Evolutionary conservation across 1,284 basidiomycete genomes (phyloP).

Genomic region (Malassezia pachydermatis): DNA sequence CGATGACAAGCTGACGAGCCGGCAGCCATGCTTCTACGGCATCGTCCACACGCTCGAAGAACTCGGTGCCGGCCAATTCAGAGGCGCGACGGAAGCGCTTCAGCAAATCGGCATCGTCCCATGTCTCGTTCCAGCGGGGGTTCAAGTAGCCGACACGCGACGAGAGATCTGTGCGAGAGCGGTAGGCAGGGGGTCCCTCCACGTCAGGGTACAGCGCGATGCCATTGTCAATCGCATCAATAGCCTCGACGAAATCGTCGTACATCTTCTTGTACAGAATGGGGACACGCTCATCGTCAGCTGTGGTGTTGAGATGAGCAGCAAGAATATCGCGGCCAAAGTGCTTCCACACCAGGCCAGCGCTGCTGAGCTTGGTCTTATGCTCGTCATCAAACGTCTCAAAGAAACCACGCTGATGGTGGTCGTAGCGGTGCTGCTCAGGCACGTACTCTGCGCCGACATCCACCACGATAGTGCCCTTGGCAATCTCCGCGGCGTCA

Average conservation of each 20-base stretch:
- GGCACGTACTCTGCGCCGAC: constrained; percentile 88
- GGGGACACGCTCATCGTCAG: constrained; percentile 58
- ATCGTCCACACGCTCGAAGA: constrained; percentile 68
- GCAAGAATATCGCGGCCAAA: constrained; percentile 83
- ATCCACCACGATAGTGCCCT: constrained; percentile 92
- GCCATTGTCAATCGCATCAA: constrained; percentile 74
- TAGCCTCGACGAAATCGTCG: constrained; percentile 79
- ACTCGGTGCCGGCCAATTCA: constrained; percentile 72
- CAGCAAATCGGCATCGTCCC: constrained; percentile 24
- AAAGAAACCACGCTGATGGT: constrained; percentile 87
- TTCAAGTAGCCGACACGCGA: constrained; percentile 39
- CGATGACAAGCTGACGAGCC: constrained; percentile 69
- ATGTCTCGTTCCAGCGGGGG: constrained; percentile 43
- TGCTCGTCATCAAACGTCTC: constrained; percentile 74
- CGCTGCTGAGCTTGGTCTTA: constrained; percentile 78
- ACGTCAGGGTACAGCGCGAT: constrained; percentile 34
- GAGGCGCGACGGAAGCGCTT: constrained; percentile 66
- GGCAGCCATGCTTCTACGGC: constrained; percentile 84
- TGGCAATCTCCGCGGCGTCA: constrained; percentile 66
- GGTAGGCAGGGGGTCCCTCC: constrained; percentile 34
- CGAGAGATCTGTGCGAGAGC: constrained; percentile 40
- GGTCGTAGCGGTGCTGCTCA: constrained; percentile 70
- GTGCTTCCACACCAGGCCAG: constrained; percentile 71
- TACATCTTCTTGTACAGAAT: constrained; percentile 82
- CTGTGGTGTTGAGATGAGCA: constrained; percentile 53